Evolutionary conservation across 768 basidiomycete species (phyloP).

Genomic region (Phylloporus sp.): DNA sequence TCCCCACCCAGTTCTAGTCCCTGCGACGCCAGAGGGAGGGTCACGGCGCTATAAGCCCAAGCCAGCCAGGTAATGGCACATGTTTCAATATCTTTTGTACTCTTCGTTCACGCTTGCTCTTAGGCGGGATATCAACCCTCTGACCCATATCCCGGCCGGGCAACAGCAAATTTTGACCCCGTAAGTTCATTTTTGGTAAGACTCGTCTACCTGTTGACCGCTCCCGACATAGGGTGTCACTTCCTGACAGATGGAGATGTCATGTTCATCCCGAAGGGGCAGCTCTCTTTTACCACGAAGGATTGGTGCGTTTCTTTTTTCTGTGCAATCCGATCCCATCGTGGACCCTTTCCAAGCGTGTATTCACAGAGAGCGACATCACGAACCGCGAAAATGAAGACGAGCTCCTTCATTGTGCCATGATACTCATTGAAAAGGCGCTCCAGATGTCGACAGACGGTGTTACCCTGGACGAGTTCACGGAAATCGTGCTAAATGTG

Average conservation of each 20-base stretch:
- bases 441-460: neutral
- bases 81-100: neutral
- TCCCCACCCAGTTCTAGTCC: neutral
- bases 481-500: slow-evolving; percentile 12
- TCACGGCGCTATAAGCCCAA: slow-evolving; percentile 9
- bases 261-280: slow-evolving; percentile 14
- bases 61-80: slow-evolving; percentile 1
- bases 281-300: slow-evolving; percentile 11
- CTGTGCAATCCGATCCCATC: neutral
- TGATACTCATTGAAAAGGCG: slow-evolving; percentile 7
- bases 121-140: neutral
- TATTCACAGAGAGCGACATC: slow-evolving; percentile 14
- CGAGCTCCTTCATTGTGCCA: slow-evolving; percentile 2
- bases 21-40: slow-evolving; percentile 7
- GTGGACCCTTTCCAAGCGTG: slow-evolving; percentile 4
- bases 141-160: slow-evolving; percentile 3
- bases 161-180: slow-evolving; percentile 3
- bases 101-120: neutral
- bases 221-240: neutral
- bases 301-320: slow-evolving; percentile 4
- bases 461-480: slow-evolving; percentile 6
- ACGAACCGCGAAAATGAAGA: neutral
- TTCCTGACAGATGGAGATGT: slow-evolving; percentile 4
- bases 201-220: neutral
- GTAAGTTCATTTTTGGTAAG: neutral